These are phyloP conservation scores for Zymoseptoria pseudotritici DNA, from an alignment of 2,329 filamentous ascomycete species.

Conservation along the genomic window DNA sequence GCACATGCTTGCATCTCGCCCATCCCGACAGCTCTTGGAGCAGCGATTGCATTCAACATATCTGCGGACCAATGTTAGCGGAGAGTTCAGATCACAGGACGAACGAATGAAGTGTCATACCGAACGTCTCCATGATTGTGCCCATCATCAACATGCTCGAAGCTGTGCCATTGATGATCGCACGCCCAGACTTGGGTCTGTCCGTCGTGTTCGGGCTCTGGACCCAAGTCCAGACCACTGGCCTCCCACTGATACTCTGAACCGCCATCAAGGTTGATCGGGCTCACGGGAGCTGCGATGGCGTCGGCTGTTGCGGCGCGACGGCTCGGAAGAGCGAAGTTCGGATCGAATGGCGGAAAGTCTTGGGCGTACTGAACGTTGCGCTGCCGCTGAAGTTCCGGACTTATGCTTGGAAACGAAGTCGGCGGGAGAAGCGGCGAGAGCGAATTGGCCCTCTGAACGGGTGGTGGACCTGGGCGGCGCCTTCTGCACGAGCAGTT, in stretches of 20 bases:
- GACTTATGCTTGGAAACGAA: no score
- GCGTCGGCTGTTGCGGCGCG: no score
- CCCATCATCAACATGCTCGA: constrained; percentile 2
- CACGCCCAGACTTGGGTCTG: constrained; percentile 22
- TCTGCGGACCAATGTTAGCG: neutral
- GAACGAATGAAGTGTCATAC: neutral
- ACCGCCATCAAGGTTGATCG: constrained; percentile 31
- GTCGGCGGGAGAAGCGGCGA: no score
- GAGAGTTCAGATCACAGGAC: no score
- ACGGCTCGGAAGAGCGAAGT: no score
- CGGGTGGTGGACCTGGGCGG: neutral
- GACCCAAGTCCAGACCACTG: constrained; percentile 29
- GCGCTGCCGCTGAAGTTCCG: no score
- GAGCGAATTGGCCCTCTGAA: neutral
- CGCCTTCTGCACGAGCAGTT: constrained; percentile 22
- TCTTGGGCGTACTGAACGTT: no score
- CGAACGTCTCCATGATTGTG: constrained; percentile 14
- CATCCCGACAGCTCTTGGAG: neutral
- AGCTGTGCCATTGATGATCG: constrained; percentile 15
- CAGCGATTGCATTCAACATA: neutral
- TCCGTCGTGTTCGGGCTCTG: constrained; percentile 27
- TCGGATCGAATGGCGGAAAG: no score
- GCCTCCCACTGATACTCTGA: constrained; percentile 27
- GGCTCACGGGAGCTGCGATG: neutral
- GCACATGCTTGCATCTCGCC: neutral